Percentiles rank a stretch among this genome's conserved stretches.
Conservation (phyloP, 441 rosid genomes). For the Croton setiger region DNA sequence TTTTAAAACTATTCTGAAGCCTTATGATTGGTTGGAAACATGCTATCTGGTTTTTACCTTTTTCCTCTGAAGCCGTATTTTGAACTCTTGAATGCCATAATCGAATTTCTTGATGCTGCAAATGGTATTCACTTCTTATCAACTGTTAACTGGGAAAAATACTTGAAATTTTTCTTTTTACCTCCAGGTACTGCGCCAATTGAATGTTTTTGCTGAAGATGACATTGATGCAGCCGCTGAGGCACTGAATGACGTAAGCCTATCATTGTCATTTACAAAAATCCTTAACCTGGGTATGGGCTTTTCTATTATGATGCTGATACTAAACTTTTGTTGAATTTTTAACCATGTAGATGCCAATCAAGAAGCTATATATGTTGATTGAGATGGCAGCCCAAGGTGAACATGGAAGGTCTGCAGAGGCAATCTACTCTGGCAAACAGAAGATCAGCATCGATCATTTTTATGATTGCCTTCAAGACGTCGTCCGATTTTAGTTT, state of each 20-base stretch:
- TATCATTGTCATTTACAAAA: background rate
- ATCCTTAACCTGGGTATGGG: background rate
- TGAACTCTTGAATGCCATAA: conserved; percentile 6
- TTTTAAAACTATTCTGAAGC: background rate
- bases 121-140: background rate
- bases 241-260: conserved; percentile 76
- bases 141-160: background rate
- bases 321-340: background rate
- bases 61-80: no score
- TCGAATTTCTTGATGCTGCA: background rate
- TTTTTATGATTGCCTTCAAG: conserved; percentile 76
- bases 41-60: background rate
- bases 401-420: conserved; percentile 65
- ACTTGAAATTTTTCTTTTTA: background rate
- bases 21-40: background rate
- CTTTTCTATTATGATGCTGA: background rate
- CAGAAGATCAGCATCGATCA: conserved; percentile 63
- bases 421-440: conserved; percentile 58
- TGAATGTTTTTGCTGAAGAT: conserved; percentile 70
- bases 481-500: conserved; percentile 49
- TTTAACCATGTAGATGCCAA: conserved; percentile 59
- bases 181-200: conserved; percentile 60
- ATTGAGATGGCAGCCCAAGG: conserved; percentile 96
- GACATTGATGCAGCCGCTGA: conserved; percentile 72
- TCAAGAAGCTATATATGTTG: conserved; percentile 82